phyloP scores from a whole-genome alignment of 768 basidiomycete genomes.

The Suillus americanus region DNA sequence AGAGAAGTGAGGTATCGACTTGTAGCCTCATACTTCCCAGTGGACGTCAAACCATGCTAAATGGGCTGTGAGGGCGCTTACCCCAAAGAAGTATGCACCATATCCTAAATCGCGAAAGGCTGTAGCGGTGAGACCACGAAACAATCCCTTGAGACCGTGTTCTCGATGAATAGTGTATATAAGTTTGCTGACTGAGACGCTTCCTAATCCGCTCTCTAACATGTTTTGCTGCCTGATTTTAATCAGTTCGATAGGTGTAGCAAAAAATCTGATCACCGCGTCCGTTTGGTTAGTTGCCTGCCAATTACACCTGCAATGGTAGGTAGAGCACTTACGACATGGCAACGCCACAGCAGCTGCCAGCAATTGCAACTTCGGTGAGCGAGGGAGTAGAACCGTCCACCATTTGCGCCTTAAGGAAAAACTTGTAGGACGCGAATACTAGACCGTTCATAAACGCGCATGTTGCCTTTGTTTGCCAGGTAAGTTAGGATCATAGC shows the following conservation, averaged over 20 bases:
- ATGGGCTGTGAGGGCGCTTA: constrained; percentile 32
- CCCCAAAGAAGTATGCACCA: constrained; percentile 82
- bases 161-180: constrained; percentile 52
- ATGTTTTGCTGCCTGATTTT: constrained; percentile 81
- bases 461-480: constrained; percentile 50
- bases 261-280: constrained; percentile 52
- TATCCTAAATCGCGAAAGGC: constrained; percentile 79
- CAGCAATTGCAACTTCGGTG: constrained; percentile 72
- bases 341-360: constrained; percentile 75
- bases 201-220: constrained; percentile 29
- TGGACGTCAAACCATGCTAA: constrained; percentile 9
- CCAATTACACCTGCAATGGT: not conserved
- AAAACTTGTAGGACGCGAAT: constrained; percentile 81
- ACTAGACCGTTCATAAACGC: constrained; percentile 85
- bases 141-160: constrained; percentile 66
- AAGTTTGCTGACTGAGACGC: constrained; percentile 52
- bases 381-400: constrained; percentile 56
- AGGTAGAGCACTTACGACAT: constrained; percentile 59
- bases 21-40: constrained; percentile 59
- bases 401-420: constrained; percentile 67
- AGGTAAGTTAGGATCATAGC: not conserved
- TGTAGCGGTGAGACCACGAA: constrained; percentile 74
- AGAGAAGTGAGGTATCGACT: constrained; percentile 46
- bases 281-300: not conserved
- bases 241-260: constrained; percentile 83